Base-by-base conservation (phyloP, 306 rosid genomes). In the Acacia confusa region DNA sequence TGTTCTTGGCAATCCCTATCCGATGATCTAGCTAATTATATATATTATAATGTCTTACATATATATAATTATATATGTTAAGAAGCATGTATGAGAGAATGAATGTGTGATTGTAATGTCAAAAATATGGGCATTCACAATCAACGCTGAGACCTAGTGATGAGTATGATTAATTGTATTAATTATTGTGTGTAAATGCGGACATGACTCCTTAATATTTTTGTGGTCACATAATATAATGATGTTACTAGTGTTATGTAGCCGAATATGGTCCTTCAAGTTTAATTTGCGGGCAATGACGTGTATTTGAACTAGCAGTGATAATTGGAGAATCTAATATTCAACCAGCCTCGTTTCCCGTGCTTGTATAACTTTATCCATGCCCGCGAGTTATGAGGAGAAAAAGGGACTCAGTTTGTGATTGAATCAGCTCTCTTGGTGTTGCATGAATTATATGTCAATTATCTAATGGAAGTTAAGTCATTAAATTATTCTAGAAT, bases 1-100 rank as follows among this genome's bases (percentile, higher is more conserved):
- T 53, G 91, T 95, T 28, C 78, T 93, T 85, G 97, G 92, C 58
- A 95, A 90, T 70, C 92, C 97, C 41, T 93, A 87, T 80, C 92
- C 96, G 1, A 88, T 90, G 92, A 93, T 84, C 70, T 90, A 74
- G 80, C 20, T 15, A 50, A 15, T 11, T 45, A 15, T 52, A 48
- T 48, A 48, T 48, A 6, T 5, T 17, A 13, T 19, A 15, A 52
- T 19, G 2, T 19, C 8, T 48, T n/a, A 16, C n/a, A 2, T 45
- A 45, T 15, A 52, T 19, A 52, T 52, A 19, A 17, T 1, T 52
- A 53, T 20, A 20, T 17, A 19, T 60, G 58, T 50, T 66, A 15
- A 55, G 52, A 14, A 55, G 25, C 12, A 20, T 30, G 5, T 48
- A n/a, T 64, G 9, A 70, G 9, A 70, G 5, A 48, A 48, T 48